Conservation (phyloP, 2,329 filamentous ascomycete species). For the Colletotrichum sp. region DNA sequence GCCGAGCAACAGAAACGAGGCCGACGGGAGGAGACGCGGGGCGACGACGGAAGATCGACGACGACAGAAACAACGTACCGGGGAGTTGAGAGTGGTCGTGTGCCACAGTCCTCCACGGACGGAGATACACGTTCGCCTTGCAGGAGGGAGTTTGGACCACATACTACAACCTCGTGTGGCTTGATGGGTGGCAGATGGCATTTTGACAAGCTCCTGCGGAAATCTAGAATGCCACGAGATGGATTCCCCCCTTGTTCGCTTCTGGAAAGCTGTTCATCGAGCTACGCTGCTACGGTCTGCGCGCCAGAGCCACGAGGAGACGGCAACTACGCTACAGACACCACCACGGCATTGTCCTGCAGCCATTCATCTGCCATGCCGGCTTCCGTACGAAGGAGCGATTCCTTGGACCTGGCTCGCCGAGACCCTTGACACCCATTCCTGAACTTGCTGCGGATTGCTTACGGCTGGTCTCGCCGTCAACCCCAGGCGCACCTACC, state of each 20-base stretch:
- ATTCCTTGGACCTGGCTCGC: background rate
- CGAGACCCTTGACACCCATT: background rate
- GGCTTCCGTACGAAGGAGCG: background rate
- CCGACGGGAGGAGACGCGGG: background rate
- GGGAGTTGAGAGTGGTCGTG: background rate
- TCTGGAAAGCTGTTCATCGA: background rate
- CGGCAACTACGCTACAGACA: background rate
- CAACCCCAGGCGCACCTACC: background rate
- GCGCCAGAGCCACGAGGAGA: background rate
- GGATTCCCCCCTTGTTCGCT: background rate
- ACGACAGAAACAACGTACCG: background rate
- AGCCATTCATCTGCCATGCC: background rate
- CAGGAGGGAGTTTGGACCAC: background rate
- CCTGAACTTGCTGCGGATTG: background rate
- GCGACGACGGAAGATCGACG: background rate
- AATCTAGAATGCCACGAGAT: background rate
- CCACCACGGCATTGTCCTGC: background rate
- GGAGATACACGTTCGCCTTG: background rate
- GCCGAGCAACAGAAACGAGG: background rate
- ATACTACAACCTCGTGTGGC: background rate
- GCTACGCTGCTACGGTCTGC: background rate
- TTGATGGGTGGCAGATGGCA: background rate
- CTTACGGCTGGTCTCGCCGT: background rate
- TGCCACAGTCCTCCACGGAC: background rate
- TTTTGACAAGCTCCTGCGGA: background rate